These are phyloP conservation scores for Phytophthora macrochlamydospora DNA, from an alignment of 352 stramenopile genomes.

Conservation along the genomic window DNA sequence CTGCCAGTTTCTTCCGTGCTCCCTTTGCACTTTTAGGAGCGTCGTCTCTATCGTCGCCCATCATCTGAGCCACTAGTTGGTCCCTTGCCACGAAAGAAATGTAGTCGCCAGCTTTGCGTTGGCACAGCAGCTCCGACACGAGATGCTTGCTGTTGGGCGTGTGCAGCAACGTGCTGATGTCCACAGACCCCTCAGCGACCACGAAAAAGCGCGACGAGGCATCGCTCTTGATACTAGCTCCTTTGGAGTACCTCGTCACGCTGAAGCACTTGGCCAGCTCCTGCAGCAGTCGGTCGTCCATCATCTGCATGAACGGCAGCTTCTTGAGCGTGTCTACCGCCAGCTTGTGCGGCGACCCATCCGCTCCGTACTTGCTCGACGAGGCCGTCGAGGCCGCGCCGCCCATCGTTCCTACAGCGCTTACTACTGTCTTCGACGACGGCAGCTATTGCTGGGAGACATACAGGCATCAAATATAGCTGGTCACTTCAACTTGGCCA, in stretches of 20 bases:
- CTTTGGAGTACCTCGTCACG: conserved; percentile 46
- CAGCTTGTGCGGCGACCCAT: conserved; percentile 21
- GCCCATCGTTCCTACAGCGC: conserved; percentile 8
- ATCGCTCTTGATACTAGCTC: conserved; percentile 54
- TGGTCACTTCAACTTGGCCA: conserved; percentile 13
- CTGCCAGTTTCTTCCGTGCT: conserved; percentile 54
- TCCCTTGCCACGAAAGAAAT: conserved; percentile 56
- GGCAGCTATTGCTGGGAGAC: no score
- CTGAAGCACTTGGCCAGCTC: conserved; percentile 71
- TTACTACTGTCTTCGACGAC: no score
- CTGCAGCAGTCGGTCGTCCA: conserved; percentile 53
- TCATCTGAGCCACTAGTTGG: conserved; percentile 52
- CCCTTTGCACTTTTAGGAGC: conserved; percentile 21
- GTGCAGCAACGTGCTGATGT: conserved; percentile 60
- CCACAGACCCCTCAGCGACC: conserved; percentile 56
- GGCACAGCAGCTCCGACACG: conserved; percentile 59
- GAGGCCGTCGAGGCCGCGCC: conserved; percentile 3
- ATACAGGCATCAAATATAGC: conserved; percentile 5
- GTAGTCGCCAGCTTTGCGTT: conserved; percentile 61
- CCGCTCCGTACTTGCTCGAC: conserved; percentile 19
- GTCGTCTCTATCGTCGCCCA: conserved; percentile 32
- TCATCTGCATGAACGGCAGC: conserved; percentile 69
- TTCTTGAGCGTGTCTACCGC: conserved; percentile 54
- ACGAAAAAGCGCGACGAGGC: conserved; percentile 47
- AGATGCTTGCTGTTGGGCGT: conserved; percentile 49